These are phyloP conservation scores for Saccharomycopsis crataegensis DNA, from an alignment of 1,139 yeast genomes.

Conservation along the genomic window DNA sequence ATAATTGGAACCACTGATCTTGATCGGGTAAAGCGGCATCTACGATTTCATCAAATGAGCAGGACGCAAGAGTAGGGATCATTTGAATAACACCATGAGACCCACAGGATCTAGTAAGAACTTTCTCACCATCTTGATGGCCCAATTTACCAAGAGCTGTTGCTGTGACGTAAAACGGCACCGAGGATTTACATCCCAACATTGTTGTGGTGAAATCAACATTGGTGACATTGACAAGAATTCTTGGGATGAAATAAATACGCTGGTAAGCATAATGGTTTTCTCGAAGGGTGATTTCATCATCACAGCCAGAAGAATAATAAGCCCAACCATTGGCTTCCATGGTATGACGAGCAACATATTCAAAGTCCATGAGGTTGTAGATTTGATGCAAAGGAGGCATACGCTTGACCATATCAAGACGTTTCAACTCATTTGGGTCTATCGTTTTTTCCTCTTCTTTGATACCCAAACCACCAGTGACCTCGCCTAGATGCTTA, in stretches of 20 bases:
- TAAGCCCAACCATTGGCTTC: constrained; percentile 45
- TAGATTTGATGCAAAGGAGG: constrained; percentile 58
- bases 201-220: constrained; percentile 41
- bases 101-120: constrained; percentile 43
- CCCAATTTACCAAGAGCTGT: constrained; percentile 53
- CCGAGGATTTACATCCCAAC: constrained; percentile 39
- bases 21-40: constrained; percentile 40
- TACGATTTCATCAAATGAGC: constrained; percentile 50
- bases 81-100: constrained; percentile 42
- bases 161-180: constrained; percentile 52
- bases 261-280: constrained; percentile 43
- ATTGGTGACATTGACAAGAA: constrained; percentile 38
- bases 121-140: constrained; percentile 49
- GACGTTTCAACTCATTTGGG: constrained; percentile 30
- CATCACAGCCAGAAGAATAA: constrained; percentile 46
- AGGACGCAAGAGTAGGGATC: constrained; percentile 53
- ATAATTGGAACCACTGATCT: constrained; percentile 82
- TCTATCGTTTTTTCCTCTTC: constrained; percentile 27
- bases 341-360: constrained; percentile 42
- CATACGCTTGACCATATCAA: constrained; percentile 32
- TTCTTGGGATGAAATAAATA: constrained; percentile 39
- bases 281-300: constrained; percentile 43
- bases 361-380: constrained; percentile 57
- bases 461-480: constrained; percentile 22
- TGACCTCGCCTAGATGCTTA: constrained; percentile 39